Base-by-base conservation (phyloP, 129 eudicot genomes). In the Calendula officinalis region DNA sequence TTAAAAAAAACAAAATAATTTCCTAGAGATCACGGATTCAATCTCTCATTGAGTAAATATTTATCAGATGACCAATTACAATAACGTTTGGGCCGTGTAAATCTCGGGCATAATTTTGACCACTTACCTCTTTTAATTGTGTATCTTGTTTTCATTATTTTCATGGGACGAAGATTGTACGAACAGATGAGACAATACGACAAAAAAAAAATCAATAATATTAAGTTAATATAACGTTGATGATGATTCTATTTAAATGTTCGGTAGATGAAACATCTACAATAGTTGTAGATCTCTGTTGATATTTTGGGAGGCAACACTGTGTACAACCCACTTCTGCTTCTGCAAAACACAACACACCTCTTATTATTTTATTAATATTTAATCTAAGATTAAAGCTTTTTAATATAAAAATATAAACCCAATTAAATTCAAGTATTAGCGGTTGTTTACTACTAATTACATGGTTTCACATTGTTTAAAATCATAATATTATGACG, bases 201-300 rank as follows among this genome's bases (percentile, higher is more conserved):
- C 87, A 77, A 40, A 45, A 17, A n/a, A n/a, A n/a, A n/a, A n/a
- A n/a, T n/a, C 30, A 22, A 22, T 22, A 22, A 22, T 22, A 22
- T 22, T 22, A 59, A 22, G 27, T 54, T 15, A 66, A 55, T 62
- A 57, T 62, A 33, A 50, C 54, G 5, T 34, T 65, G 64, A 22
- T 27, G 10, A 59, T 65, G 80, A 67, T 57, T 70, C 42, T 35
- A 60, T 72, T 35, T 10, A 7, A 54, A 70, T 53, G 10, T 56
- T 35, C 62, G 74, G 74, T 54, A 60, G 47, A 66, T 69, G 82
- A 76, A 72, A 75, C 95, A 86, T 49, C 56, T 60, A 43, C 70
- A 82, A 78, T 67, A 58, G 63, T 80, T 79, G 76, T 71, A 83
- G 74, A 90, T 90, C 91, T 83, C 16, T 86, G 95, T 79, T 55